A percentile compares a stretch with the other conserved stretches of the same genome.
Conservation (phyloP, 805 yeast species). For the Metschnikowia koreensis region DNA sequence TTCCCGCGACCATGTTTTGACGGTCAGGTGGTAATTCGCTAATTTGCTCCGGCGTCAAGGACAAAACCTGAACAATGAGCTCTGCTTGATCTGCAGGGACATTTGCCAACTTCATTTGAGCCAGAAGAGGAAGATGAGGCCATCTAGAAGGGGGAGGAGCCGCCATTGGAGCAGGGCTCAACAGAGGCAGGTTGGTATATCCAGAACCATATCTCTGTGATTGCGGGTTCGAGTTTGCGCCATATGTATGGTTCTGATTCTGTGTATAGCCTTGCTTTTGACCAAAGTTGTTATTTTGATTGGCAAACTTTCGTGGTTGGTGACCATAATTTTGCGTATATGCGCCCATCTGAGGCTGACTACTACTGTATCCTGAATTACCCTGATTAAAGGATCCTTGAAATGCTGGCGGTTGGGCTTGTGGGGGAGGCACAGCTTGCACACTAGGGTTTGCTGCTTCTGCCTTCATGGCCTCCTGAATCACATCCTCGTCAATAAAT, state of each 20-base stretch:
- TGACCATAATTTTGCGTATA: conserved; percentile 8
- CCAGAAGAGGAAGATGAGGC: conserved; percentile 47
- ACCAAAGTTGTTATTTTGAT: conserved; percentile 1
- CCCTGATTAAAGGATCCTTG: conserved; percentile 2
- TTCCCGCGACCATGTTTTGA: conserved; percentile 52
- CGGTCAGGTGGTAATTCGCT: conserved; percentile 50
- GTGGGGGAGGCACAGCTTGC: conserved; percentile 19
- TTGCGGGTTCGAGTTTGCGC: background rate
- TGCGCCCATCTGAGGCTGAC: background rate
- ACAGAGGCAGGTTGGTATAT: background rate
- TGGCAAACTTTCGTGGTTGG: background rate
- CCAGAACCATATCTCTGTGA: conserved; percentile 2
- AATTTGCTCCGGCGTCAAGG: conserved; percentile 50
- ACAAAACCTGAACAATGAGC: conserved; percentile 52
- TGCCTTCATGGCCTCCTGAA: conserved; percentile 51
- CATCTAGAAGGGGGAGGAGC: conserved; percentile 30
- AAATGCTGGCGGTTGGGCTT: conserved; percentile 5
- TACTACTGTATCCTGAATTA: background rate
- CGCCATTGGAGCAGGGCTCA: conserved; percentile 16
- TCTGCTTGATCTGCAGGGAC: conserved; percentile 59
- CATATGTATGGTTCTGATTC: conserved; percentile 8
- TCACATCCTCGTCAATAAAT: conserved; percentile 64
- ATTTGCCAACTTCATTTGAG: conserved; percentile 49
- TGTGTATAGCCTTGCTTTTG: conserved; percentile 16
- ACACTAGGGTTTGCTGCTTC: conserved; percentile 14